These are phyloP conservation scores for Penicillium sp. DNA, from an alignment of 2,329 filamentous ascomycete genomes.

Conservation along the genomic window DNA sequence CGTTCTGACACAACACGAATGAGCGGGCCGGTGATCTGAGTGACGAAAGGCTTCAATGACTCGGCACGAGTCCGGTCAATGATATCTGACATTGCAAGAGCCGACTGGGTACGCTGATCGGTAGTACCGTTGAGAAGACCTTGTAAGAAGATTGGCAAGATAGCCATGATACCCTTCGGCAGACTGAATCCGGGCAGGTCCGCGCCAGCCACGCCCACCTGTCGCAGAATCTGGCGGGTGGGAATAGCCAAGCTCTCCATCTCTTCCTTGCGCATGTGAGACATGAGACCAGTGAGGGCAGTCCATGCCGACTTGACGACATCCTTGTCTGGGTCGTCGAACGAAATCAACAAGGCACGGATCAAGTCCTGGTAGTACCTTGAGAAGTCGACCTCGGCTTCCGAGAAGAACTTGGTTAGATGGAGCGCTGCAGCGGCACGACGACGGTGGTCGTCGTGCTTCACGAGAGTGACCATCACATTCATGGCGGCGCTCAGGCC, in stretches of 20 bases:
- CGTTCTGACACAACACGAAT: slow-evolving; percentile 97
- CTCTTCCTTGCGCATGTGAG: slow-evolving; percentile 89
- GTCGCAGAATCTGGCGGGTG: slow-evolving; percentile 79
- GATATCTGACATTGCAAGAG: slow-evolving; percentile 91
- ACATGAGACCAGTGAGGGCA: slow-evolving; percentile 82
- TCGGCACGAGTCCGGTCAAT: slow-evolving; percentile 88
- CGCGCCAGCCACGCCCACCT: slow-evolving; percentile 82
- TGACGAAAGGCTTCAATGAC: slow-evolving; percentile 89
- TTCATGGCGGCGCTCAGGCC: slow-evolving; percentile 96
- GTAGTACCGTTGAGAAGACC: slow-evolving; percentile 94
- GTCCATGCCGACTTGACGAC: slow-evolving; percentile 90
- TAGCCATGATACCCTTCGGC: slow-evolving; percentile 95
- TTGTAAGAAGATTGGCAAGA: slow-evolving; percentile 95
- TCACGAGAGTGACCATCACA: slow-evolving; percentile 80
- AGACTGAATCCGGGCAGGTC: slow-evolving; percentile 83
- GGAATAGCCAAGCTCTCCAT: slow-evolving; percentile 92
- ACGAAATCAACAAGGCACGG: slow-evolving; percentile 83
- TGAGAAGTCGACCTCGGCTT: slow-evolving; percentile 82
- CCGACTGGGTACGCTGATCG: slow-evolving; percentile 88
- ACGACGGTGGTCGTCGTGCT: slow-evolving; percentile 87
- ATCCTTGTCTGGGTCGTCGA: slow-evolving; percentile 78
- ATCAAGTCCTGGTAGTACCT: slow-evolving; percentile 96
- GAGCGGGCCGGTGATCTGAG: slow-evolving; percentile 93
- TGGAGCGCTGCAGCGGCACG: slow-evolving; percentile 76
- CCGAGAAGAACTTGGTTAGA: slow-evolving; percentile 80